Base-by-base conservation (phyloP, 495 filamentous ascomycete species). In the Podospora conica region DNA sequence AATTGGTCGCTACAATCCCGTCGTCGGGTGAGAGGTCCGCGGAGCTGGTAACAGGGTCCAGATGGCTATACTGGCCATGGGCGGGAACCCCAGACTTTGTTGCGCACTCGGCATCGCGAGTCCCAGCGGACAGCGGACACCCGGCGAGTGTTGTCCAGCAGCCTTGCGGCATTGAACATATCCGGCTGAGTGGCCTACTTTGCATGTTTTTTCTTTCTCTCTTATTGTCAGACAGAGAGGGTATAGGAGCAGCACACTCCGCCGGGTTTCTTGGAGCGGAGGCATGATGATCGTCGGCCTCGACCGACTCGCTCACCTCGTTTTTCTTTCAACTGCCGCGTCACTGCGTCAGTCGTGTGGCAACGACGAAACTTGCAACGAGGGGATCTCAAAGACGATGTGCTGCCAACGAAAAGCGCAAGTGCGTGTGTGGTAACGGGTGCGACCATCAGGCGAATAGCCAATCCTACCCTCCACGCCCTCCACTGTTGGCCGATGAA, bases 151-250 rank as follows among this genome's bases (percentile, higher is more conserved):
- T 48, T 18, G 40, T 48, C 40, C 18, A 48, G 15, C 40, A 48
- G 40, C 40, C 40, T 48, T 48, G 40, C 27, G n/a, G 10, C 27
- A 15, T 58, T 53, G 53, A 22, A 55, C 20, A 21, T 15, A 18
- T 12, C 40, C 64, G 64, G 64, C 64, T 65, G 64, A 65, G 64
- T 65, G 33, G 57, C 57, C 27, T 22, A 58, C 57, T 29, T 60
- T 66, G 65, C 54, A 61, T 54, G 23, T 11, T 28, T 15, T 53
- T 61, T 61, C n/a, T 66, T 24, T 62, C 29, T 27, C 23, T 57
- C 21, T 61, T 53, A 62, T 57, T 62, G 65, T 48, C 65, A 40
- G 12, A 27, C 20, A 8, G 27, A 29, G 33, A 29, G 48, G 33
- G 64, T 60, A 60, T 65, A 60, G 59, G 18, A 57, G 40, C 40